Evolutionary conservation across 1,139 yeast genomes (phyloP), one percentile per base, ranked within the genome.

Genomic region (Kodamaea sp.): DNA sequence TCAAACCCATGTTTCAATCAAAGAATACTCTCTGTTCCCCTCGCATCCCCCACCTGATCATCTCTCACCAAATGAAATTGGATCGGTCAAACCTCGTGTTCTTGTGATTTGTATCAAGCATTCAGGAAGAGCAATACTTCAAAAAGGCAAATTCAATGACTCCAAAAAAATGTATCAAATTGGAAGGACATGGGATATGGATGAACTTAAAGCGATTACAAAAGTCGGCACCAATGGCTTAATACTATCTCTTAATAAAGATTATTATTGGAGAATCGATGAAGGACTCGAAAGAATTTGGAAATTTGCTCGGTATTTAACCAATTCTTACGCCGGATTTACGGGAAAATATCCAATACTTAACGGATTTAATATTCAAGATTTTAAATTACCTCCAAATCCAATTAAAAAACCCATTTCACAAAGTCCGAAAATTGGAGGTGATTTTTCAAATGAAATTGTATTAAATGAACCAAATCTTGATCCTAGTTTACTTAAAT

Each of bases 131-230:
- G 82, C 87, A 32, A 72, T 83, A 41, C 55, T 92, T 24, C 96
- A 89, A 55, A 92, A 92, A 62, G 96, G 95, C 2, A 81, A 95
- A 51, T 88, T 78, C 57, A 85, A 84, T 52, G 71, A 78, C 8
- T 81, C 81, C 44, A 88, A 69, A 41, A 55, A 85, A 2, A 62
- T 81, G 3, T 81, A 85, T 54, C 97, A 90, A 60, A 86, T 92
- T 39, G 98, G 98, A 29, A 76, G 96, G 54, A 84, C 95, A 5
- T 92, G 98, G 98, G 83, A 81, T 47, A 65, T 92, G 54, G 87
- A 79, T 44, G 95, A 87, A 49, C 66, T 92, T 48, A 63, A 70
- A 9, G 62, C 62, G 29, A 63, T 90, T 5, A 79, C 80, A 34
- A 71, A 78, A 41, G 67, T 68, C 4, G 68, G 76, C 2, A 67